Percentiles rank a stretch among this genome's conserved stretches.
Conservation (phyloP, 805 yeast species). For the Kodamaea kaohsiungensis region DNA sequence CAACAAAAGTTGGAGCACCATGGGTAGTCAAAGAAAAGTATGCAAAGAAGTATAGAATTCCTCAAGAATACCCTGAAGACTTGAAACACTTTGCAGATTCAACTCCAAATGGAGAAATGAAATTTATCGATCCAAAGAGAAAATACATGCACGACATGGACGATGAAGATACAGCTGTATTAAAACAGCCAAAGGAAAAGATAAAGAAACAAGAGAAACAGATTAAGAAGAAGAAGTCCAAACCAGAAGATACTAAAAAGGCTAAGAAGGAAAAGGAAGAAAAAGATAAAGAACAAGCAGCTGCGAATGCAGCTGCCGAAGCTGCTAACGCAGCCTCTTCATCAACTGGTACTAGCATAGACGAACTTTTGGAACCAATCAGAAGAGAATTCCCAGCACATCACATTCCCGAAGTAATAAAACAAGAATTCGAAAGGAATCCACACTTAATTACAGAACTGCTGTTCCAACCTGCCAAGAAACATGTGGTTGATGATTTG, state of each 20-base stretch:
- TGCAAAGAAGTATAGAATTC: constrained; percentile 68
- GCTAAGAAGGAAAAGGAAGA: neutral
- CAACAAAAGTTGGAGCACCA: constrained; percentile 87
- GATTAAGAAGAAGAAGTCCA: neutral
- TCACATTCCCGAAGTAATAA: constrained; percentile 30
- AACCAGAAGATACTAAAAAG: neutral
- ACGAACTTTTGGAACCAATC: constrained; percentile 4
- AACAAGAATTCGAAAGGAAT: constrained; percentile 16
- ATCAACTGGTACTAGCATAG: neutral
- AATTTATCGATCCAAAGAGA: constrained; percentile 6
- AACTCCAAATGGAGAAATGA: constrained; percentile 33
- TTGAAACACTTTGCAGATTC: constrained; percentile 42
- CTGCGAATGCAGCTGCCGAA: constrained; percentile 2
- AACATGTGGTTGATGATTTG: constrained; percentile 31
- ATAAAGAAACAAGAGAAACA: neutral
- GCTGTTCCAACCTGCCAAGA: constrained; percentile 29
- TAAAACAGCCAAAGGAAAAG: neutral
- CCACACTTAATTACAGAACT: constrained; percentile 2
- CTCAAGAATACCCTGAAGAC: constrained; percentile 58
- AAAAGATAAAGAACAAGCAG: neutral
- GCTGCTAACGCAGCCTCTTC: constrained; percentile 2
- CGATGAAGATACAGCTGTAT: neutral
- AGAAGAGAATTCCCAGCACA: constrained; percentile 26
- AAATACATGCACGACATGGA: constrained; percentile 4
- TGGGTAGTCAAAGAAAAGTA: constrained; percentile 87